Evolutionary conservation across 1,139 yeast genomes (phyloP), one percentile per base, ranked within the genome.

Genomic region (Yamadazyma epiphylla): DNA sequence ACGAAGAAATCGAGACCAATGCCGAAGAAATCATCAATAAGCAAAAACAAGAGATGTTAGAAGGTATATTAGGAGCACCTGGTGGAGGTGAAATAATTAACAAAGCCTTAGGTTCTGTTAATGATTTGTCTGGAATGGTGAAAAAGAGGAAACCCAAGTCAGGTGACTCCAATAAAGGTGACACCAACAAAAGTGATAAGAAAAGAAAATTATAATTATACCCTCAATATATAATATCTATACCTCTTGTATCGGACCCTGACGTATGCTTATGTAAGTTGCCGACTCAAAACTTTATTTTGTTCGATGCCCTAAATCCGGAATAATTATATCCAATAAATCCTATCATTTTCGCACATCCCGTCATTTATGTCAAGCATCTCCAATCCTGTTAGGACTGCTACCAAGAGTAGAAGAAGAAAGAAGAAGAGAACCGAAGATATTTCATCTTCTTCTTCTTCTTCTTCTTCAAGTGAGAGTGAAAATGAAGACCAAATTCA

Each of bases 381-480:
- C n/a, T n/a, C n/a, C n/a, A n/a, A n/a, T n/a, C n/a, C n/a, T n/a
- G n/a, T n/a, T n/a, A n/a, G n/a, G n/a, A n/a, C n/a, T n/a, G n/a
- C n/a, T n/a, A n/a, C n/a, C 10, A 17, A 17, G 10, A 17, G 20
- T 17, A 58, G 73, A 50, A 72, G 83, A 42, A 65, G 81, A 51
- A 81, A 81, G 70, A 81, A 80, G 75, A 79, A 88, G 75, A 80
- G 89, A 77, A 81, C 89, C 0, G 85, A 80, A 33, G 79, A 65
- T 36, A 62, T 63, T 26, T 65, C 72, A 0, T 60, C 67, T 4
- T 60, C 59, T 26, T 76, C 74, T 20, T 65, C 65, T 15, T 71
- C 77, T 14, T 64, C 72, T 1, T 64, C 72, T 3, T 61, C 64
- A 5, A 7, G 9, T 10, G 7, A 7, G 20, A 7, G 9, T 7